phyloP scores from a whole-genome alignment of 208 protist genomes.

The Leishmania amazonensis region DNA sequence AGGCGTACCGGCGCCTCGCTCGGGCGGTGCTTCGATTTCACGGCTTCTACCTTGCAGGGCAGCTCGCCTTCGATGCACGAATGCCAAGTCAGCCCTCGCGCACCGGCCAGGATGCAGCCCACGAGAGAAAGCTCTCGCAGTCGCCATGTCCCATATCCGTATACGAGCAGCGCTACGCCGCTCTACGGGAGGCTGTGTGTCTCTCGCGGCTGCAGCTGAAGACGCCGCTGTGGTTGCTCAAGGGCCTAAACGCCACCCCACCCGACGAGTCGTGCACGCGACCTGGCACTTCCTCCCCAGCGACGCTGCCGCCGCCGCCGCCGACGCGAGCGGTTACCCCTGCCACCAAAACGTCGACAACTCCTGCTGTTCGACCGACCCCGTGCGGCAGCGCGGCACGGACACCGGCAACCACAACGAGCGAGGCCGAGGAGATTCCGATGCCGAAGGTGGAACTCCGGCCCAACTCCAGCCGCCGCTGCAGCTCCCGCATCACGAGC shows the following conservation, averaged over 20 bases:
- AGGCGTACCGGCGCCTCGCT: slow-evolving; percentile 35
- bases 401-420: neutral
- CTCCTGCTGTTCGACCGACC: neutral
- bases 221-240: neutral
- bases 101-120: neutral
- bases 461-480: neutral
- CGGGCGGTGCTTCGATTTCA: slow-evolving; percentile 19
- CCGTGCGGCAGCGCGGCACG: slow-evolving; percentile 1
- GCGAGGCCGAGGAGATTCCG: neutral
- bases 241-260: neutral
- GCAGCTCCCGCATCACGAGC: slow-evolving; percentile 11
- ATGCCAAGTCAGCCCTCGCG: no score
- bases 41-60: slow-evolving; percentile 33
- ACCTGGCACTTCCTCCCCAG: neutral
- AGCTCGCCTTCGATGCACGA: slow-evolving; percentile 5
- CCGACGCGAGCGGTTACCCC: neutral
- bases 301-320: neutral
- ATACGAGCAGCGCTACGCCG: slow-evolving; percentile 19
- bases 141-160: slow-evolving; percentile 2
- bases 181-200: slow-evolving; percentile 3
- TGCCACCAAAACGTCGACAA: neutral
- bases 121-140: neutral
- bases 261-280: neutral
- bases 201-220: neutral
- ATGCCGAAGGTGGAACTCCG: slow-evolving; percentile 17